Evolutionary conservation across 352 stramenopile species (phyloP).

Genomic region (Pythium sukuiense): DNA sequence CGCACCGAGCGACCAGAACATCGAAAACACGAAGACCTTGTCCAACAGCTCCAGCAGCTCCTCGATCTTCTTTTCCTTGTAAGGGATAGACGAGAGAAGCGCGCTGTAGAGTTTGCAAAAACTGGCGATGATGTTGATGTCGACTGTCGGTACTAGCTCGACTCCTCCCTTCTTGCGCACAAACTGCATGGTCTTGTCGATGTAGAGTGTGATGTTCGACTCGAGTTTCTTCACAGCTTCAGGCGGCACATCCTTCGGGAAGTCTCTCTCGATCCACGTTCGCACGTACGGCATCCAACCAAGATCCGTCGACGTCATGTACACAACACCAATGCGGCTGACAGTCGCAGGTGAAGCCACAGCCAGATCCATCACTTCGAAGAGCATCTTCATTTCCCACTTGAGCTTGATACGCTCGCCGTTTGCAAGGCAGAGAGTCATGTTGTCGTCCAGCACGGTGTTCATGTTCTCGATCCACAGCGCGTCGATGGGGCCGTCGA

Average conservation of each 20-base stretch:
- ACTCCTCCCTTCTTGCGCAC: constrained; percentile 41
- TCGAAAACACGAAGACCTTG: constrained; percentile 71
- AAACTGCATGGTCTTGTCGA: constrained; percentile 61
- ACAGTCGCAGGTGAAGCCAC: constrained; percentile 81
- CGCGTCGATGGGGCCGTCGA: constrained; percentile 87
- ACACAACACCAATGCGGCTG: constrained; percentile 46
- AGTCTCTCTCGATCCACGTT: constrained; percentile 59
- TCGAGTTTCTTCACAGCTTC: constrained; percentile 29
- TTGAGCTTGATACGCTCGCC: constrained; percentile 77
- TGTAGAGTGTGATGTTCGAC: constrained; percentile 35
- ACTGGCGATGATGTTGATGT: constrained; percentile 73
- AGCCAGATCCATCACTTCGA: constrained; percentile 86
- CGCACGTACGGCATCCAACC: constrained; percentile 79
- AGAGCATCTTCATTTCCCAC: constrained; percentile 85
- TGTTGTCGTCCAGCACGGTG: constrained; percentile 55
- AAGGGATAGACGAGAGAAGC: constrained; percentile 16
- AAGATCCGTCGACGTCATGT: constrained; percentile 60
- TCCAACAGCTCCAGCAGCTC: constrained; percentile 32
- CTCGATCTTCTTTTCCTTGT: constrained; percentile 19
- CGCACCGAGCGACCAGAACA: constrained; percentile 78
- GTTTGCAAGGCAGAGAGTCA: constrained; percentile 85
- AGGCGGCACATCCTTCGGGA: constrained; percentile 33
- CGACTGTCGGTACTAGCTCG: constrained; percentile 74
- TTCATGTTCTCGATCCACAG: constrained; percentile 93
- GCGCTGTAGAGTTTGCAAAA: constrained; percentile 64